Evolutionary conservation across 1,284 basidiomycete species (phyloP).

Genomic region (Pseudozyma flocculosa): DNA sequence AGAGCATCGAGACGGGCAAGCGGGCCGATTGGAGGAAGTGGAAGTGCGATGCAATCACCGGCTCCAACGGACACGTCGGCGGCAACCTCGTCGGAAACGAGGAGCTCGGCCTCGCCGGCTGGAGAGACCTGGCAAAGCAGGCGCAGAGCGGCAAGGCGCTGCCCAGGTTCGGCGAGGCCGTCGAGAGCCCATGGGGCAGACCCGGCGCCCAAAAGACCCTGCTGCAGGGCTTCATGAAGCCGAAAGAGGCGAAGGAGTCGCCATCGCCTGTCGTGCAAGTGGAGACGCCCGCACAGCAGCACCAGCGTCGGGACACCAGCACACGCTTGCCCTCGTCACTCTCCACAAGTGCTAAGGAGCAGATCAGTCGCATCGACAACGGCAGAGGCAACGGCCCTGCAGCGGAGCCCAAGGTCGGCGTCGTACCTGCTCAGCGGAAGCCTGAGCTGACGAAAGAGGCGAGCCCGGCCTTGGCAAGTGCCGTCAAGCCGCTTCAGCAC

Average conservation of each 20-base stretch:
- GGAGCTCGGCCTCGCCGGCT: neutral
- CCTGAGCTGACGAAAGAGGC: no score
- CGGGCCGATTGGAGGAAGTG: constrained; percentile 72
- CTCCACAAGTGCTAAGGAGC: no score
- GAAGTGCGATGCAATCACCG: constrained; percentile 32
- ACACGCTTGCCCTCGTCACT: no score
- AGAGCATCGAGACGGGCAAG: constrained; percentile 68
- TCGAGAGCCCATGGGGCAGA: constrained; percentile 33
- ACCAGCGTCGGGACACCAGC: no score
- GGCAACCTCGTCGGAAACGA: neutral
- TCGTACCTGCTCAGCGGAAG: no score
- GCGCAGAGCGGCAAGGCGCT: constrained; percentile 20
- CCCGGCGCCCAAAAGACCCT: constrained; percentile 29
- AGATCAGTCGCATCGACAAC: no score
- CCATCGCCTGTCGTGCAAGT: neutral
- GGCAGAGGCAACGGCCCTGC: no score
- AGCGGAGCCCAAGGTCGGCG: no score
- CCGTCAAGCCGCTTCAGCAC: no score
- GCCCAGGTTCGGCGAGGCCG: constrained; percentile 20
- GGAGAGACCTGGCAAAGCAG: constrained; percentile 17
- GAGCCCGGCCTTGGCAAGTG: no score
- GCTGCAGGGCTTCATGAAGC: constrained; percentile 12
- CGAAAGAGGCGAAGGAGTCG: neutral
- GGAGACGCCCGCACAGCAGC: no score
- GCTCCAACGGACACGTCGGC: constrained; percentile 13